These are phyloP conservation scores for Gnomoniopsis smithogilvyi DNA, from an alignment of 2,329 filamentous ascomycete genomes.

Conservation along the genomic window DNA sequence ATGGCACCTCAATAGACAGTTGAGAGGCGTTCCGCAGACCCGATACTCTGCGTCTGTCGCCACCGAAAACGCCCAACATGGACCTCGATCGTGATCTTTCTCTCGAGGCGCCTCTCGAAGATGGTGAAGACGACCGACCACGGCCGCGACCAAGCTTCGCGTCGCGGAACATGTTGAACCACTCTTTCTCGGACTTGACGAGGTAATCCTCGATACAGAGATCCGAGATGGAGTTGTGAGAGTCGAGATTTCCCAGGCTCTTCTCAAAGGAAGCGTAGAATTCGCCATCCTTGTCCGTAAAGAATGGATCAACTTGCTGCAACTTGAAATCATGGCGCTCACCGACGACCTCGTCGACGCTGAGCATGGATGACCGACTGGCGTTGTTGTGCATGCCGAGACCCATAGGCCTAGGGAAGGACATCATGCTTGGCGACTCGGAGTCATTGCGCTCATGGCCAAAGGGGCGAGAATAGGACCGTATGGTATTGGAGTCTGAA, in stretches of 20 bases:
- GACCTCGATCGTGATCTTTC: constrained; percentile 30
- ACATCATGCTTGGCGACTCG: constrained; percentile 9
- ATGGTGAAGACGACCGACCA: neutral
- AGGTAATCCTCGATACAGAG: constrained; percentile 65
- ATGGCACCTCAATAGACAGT: neutral
- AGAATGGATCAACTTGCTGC: constrained; percentile 65
- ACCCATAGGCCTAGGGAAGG: constrained; percentile 1
- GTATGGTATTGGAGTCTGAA: constrained; percentile 13
- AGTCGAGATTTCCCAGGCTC: constrained; percentile 50
- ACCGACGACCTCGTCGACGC: constrained; percentile 54
- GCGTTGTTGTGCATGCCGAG: constrained; percentile 24
- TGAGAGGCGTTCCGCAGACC: constrained; percentile 5
- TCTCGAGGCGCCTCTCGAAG: constrained; percentile 12
- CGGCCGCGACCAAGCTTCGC: constrained; percentile 49
- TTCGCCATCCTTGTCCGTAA: constrained; percentile 61
- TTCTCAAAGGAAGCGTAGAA: constrained; percentile 58
- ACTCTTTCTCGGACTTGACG: constrained; percentile 63
- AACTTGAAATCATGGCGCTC: constrained; percentile 60
- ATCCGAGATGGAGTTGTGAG: constrained; percentile 53
- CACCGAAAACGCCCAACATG: constrained; percentile 14
- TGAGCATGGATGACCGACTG: constrained; percentile 44
- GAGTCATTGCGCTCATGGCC: constrained; percentile 9
- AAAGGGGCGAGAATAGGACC: constrained; percentile 19
- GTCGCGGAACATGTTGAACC: constrained; percentile 58
- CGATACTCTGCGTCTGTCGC: neutral